A percentile compares a stretch with the other conserved stretches of the same genome.
Evolutionary conservation across 805 yeast species (phyloP).

Genomic region (Kodamaea jinghongensis): DNA sequence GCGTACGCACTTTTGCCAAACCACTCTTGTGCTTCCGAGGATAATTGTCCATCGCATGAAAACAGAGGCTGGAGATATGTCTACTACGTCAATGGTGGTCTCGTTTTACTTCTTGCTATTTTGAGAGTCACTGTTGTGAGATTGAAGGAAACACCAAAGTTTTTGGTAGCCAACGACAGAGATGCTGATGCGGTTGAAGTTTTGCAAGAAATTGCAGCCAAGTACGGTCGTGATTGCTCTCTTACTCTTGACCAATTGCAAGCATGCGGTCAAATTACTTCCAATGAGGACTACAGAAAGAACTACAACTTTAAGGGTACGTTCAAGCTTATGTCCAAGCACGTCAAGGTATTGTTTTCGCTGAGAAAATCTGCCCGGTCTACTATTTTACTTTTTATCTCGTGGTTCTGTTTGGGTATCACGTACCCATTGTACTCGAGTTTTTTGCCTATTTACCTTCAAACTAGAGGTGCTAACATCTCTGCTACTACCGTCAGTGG

Average conservation of each 20-base stretch:
- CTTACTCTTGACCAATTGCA: constrained; percentile 22
- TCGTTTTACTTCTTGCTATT: constrained; percentile 41
- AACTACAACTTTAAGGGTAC: constrained; percentile 7
- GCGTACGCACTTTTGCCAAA: constrained; percentile 58
- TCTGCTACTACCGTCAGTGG: constrained; percentile 35
- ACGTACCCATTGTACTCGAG: constrained; percentile 55
- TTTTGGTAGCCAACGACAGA: constrained; percentile 49
- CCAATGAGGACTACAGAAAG: constrained; percentile 21
- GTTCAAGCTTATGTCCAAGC: constrained; percentile 6
- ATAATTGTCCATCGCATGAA: constrained; percentile 40
- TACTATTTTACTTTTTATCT: constrained; percentile 12
- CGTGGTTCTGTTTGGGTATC: constrained; percentile 44
- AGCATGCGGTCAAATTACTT: constrained; percentile 17
- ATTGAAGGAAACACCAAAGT: constrained; percentile 57
- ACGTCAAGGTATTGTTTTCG: constrained; percentile 14
- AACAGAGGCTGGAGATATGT: constrained; percentile 65
- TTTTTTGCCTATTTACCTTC: constrained; percentile 43
- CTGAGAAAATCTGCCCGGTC: constrained; percentile 9
- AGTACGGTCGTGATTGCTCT: constrained; percentile 18
- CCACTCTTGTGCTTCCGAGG: constrained; percentile 41
- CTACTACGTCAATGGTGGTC: constrained; percentile 44
- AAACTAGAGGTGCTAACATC: constrained; percentile 46
- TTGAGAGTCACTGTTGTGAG: constrained; percentile 32
- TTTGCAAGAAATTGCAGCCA: constrained; percentile 42
- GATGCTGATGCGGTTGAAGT: constrained; percentile 48